These are phyloP conservation scores for Penicillium alfredii DNA, from an alignment of 495 filamentous ascomycete species.

Conservation along the genomic window DNA sequence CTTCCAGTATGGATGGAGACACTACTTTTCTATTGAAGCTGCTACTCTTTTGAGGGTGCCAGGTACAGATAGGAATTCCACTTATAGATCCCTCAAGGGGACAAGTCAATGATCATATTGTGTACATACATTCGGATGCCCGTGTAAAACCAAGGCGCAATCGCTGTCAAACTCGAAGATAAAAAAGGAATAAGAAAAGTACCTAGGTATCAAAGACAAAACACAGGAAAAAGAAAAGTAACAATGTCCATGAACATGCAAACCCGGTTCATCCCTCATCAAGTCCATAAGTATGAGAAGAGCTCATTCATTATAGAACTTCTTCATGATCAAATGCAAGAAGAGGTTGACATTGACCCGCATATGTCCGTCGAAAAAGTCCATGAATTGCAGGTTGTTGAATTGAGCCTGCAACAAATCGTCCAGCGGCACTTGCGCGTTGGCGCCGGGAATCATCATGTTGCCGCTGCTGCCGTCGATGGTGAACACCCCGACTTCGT, in stretches of 20 bases:
- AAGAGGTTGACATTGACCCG: slow-evolving; percentile 93
- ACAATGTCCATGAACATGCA: slow-evolving; percentile 26
- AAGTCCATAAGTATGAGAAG: slow-evolving; percentile 15
- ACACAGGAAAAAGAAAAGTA: slow-evolving; percentile 21
- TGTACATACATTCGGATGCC: slow-evolving; percentile 22
- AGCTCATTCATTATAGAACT: slow-evolving; percentile 75
- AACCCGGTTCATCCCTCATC: slow-evolving; percentile 22
- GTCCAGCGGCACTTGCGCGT: slow-evolving; percentile 82
- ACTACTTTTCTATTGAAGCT: no score
- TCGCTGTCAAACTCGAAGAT: slow-evolving; percentile 25
- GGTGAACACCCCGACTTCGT: slow-evolving; percentile 91
- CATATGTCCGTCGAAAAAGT: slow-evolving; percentile 81
- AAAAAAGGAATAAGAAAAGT: slow-evolving; percentile 22
- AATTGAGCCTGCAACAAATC: slow-evolving; percentile 95
- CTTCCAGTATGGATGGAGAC: no score
- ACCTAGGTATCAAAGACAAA: slow-evolving; percentile 30
- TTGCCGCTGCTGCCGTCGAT: slow-evolving; percentile 87
- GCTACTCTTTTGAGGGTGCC: no score
- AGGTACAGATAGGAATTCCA: no score
- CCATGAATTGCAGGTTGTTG: slow-evolving; percentile 91
- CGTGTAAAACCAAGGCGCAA: slow-evolving; percentile 12
- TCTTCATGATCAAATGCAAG: slow-evolving; percentile 93
- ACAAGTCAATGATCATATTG: slow-evolving; percentile 18
- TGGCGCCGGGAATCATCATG: slow-evolving; percentile 94
- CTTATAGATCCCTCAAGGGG: no score